These are phyloP conservation scores for Rickenella mellea DNA, from an alignment of 768 basidiomycete species.

Conservation along the genomic window DNA sequence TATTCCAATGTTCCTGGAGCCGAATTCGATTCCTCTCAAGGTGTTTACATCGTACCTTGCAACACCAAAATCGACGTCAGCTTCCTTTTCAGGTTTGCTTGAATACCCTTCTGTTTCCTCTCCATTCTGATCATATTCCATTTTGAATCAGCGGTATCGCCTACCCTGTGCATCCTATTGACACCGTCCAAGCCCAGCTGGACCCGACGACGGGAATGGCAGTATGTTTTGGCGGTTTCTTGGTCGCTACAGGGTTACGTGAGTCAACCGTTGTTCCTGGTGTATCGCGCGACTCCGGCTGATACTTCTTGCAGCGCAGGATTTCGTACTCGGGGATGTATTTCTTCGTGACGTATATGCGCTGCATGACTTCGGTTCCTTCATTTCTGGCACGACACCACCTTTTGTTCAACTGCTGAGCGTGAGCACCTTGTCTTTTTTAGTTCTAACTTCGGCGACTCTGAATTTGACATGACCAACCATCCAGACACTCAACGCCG, in stretches of 20 bases:
- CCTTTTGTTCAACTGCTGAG: conserved; percentile 10
- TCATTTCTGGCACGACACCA: background rate
- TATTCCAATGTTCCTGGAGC: conserved; percentile 22
- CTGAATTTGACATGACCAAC: background rate
- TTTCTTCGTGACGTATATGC: conserved; percentile 13
- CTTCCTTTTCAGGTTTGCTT: conserved; percentile 9
- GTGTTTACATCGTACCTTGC: conserved; percentile 10
- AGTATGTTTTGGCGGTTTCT: background rate
- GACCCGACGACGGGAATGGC: background rate
- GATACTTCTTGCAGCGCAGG: conserved; percentile 2
- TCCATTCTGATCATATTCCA: too few species aligned
- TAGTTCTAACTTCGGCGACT: background rate
- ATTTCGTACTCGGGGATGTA: conserved; percentile 9
- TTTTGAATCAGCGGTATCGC: background rate
- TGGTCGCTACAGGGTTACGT: background rate
- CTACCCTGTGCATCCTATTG: background rate
- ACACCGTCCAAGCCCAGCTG: background rate
- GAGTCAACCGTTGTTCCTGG: too few species aligned
- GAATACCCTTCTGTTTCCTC: too few species aligned
- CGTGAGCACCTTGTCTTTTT: background rate
- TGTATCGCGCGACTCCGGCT: too few species aligned
- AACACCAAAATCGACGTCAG: conserved; percentile 10
- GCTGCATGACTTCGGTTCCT: conserved; percentile 10
- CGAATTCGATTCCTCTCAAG: background rate
- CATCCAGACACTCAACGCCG: background rate